These are phyloP conservation scores for Ogataea parapolymorpha DNA, from an alignment of 805 yeast species.

Conservation along the genomic window DNA sequence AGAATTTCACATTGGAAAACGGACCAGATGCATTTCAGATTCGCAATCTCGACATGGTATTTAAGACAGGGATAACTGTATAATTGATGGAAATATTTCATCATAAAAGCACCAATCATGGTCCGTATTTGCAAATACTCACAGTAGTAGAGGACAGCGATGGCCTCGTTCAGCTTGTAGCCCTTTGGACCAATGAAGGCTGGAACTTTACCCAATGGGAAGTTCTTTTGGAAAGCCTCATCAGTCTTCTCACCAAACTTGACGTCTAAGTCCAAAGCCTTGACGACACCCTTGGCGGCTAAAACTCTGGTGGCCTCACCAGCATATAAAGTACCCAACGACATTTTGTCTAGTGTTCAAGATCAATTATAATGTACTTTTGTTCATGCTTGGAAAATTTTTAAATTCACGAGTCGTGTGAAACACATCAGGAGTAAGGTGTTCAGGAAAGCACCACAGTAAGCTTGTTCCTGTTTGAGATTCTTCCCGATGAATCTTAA, in stretches of 20 bases:
- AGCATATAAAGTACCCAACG: conserved; percentile 35
- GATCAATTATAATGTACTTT: conserved; percentile 3
- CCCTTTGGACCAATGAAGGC: conserved; percentile 71
- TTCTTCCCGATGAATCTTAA: neutral
- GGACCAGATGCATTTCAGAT: conserved; percentile 39
- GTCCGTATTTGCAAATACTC: conserved; percentile 19
- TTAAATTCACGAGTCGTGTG: conserved; percentile 7
- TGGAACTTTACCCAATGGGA: conserved; percentile 68
- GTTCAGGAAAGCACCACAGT: neutral
- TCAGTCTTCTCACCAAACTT: conserved; percentile 22
- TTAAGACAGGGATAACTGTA: conserved; percentile 89
- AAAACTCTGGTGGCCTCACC: conserved; percentile 31
- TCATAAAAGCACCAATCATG: conserved; percentile 37
- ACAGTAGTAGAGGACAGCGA: conserved; percentile 59
- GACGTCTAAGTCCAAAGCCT: conserved; percentile 58
- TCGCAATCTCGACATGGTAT: conserved; percentile 64
- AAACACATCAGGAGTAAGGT: conserved; percentile 8
- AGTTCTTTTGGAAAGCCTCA: conserved; percentile 42
- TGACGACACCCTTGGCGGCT: conserved; percentile 43
- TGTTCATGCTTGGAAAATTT: conserved; percentile 8
- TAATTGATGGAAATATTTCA: conserved; percentile 47
- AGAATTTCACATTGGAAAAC: neutral
- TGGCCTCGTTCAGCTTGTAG: conserved; percentile 63
- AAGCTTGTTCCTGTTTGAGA: neutral
- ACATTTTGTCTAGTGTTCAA: conserved; percentile 24